Conservation (phyloP, 768 basidiomycete genomes). For the Suillus discolor region DNA sequence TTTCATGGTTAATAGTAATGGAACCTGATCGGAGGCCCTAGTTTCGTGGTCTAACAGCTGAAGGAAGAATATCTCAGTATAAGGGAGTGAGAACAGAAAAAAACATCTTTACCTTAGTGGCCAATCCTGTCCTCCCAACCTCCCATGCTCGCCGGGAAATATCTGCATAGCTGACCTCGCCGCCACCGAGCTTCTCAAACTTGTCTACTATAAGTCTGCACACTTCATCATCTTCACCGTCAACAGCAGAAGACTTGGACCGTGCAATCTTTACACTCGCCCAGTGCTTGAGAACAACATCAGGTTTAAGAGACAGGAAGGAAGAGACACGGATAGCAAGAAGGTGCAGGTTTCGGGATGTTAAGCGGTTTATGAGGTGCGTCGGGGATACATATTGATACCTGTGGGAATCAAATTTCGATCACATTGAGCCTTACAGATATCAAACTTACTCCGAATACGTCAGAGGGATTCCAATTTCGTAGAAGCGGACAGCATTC, state of each 20-base stretch:
- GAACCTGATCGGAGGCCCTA: constrained; percentile 89
- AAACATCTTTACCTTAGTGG: constrained; percentile 66
- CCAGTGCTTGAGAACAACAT: constrained; percentile 93
- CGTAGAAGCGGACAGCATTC: constrained; percentile 89
- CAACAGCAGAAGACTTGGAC: constrained; percentile 62
- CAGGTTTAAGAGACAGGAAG: constrained; percentile 81
- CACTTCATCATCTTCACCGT: constrained; percentile 73
- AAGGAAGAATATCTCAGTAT: constrained; percentile 5
- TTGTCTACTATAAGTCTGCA: constrained; percentile 88
- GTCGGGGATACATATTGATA: constrained; percentile 81
- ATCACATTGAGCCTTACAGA: constrained; percentile 3
- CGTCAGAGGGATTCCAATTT: constrained; percentile 92
- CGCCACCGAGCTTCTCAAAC: constrained; percentile 78
- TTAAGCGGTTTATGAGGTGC: constrained; percentile 79
- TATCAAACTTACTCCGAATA: constrained; percentile 75
- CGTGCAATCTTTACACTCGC: constrained; percentile 88
- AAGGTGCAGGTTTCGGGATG: constrained; percentile 86
- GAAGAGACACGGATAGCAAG: constrained; percentile 90
- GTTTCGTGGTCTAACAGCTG: constrained; percentile 92
- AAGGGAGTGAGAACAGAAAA: not conserved
- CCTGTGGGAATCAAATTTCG: constrained; percentile 42
- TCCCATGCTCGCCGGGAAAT: constrained; percentile 95
- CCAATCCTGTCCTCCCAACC: constrained; percentile 75
- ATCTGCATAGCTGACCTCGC: constrained; percentile 89
- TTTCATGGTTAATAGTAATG: constrained; percentile 91